A percentile compares a stretch with the other conserved stretches of the same genome.
Evolutionary conservation across 495 filamentous ascomycete species (phyloP).

Genomic region (Penicillium pulvis): DNA sequence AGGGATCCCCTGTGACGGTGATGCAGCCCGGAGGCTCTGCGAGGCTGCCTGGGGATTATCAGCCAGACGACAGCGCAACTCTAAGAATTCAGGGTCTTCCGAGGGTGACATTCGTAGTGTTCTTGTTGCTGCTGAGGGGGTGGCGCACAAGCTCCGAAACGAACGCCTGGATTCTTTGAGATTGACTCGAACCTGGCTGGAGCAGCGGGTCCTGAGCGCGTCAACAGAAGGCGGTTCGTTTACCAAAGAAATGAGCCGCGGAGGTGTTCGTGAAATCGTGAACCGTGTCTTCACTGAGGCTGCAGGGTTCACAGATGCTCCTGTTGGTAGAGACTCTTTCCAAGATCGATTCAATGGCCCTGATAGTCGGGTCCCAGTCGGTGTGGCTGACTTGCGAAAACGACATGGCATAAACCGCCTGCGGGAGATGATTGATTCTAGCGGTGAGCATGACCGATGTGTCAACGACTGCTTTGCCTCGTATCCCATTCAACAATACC

Average conservation of each 20-base stretch:
- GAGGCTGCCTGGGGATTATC: conserved; percentile 91
- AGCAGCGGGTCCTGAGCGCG: conserved; percentile 70
- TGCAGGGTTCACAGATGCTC: conserved; percentile 73
- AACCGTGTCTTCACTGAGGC: conserved; percentile 84
- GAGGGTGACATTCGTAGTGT: conserved; percentile 92
- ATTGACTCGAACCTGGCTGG: conserved; percentile 82
- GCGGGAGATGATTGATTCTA: conserved; percentile 85
- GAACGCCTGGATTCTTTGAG: conserved; percentile 34
- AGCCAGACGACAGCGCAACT: conserved; percentile 59
- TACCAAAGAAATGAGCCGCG: conserved; percentile 75
- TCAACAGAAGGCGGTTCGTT: conserved; percentile 74
- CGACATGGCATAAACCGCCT: conserved; percentile 75
- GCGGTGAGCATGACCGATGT: conserved; percentile 86
- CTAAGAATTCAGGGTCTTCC: conserved; percentile 55
- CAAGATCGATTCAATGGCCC: conserved; percentile 34
- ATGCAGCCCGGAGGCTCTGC: conserved; percentile 85
- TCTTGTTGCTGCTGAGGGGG: conserved; percentile 95
- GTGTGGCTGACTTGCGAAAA: conserved; percentile 74
- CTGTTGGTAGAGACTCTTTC: conserved; percentile 35
- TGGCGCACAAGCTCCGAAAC: conserved; percentile 76
- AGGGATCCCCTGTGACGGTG: conserved; percentile 79
- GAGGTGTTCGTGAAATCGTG: conserved; percentile 79
- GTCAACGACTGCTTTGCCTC: conserved; percentile 78
- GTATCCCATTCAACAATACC: conserved; percentile 83
- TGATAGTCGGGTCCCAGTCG: conserved; percentile 38